A percentile compares a stretch with the other conserved stretches of the same genome.
Evolutionary conservation across 495 filamentous ascomycete species (phyloP).

Genomic region (Hypoxylon fragiforme): DNA sequence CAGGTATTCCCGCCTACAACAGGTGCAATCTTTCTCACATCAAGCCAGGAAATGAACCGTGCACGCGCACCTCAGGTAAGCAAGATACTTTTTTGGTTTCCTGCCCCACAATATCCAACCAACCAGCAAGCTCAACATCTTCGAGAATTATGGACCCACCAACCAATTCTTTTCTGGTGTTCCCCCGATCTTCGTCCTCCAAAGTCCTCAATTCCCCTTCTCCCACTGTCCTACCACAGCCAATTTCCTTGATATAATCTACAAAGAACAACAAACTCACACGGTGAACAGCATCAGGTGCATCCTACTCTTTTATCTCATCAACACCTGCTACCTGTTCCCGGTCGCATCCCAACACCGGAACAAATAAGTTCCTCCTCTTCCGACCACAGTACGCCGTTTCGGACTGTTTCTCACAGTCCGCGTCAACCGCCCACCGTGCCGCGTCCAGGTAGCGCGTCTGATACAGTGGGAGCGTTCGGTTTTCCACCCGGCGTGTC

Average conservation of each 20-base stretch:
- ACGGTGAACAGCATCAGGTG: slow-evolving; percentile 23
- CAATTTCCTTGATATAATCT: slow-evolving; percentile 7
- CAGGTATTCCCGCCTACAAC: no score
- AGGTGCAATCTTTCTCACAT: no score
- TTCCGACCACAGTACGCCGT: neutral
- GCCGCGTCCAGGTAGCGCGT: neutral
- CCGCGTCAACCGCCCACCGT: neutral
- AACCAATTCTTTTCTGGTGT: slow-evolving; percentile 19
- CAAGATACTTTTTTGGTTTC: no score
- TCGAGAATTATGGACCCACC: slow-evolving; percentile 7
- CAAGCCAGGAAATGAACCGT: no score
- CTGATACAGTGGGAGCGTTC: neutral
- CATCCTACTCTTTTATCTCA: neutral
- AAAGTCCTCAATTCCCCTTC: slow-evolving; percentile 14
- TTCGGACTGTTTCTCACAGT: neutral
- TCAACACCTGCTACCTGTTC: no score
- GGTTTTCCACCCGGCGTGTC: neutral
- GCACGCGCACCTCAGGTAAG: neutral
- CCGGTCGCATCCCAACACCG: neutral
- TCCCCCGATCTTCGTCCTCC: slow-evolving; percentile 16
- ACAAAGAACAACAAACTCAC: slow-evolving; percentile 20
- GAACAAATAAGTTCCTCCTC: neutral
- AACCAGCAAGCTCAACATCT: no score
- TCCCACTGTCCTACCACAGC: slow-evolving; percentile 28
- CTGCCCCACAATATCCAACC: no score